Percentiles rank a stretch among this genome's conserved stretches.
These are phyloP conservation scores for Chalciporus piperatus DNA, from an alignment of 768 basidiomycete species.

Conservation along the genomic window DNA sequence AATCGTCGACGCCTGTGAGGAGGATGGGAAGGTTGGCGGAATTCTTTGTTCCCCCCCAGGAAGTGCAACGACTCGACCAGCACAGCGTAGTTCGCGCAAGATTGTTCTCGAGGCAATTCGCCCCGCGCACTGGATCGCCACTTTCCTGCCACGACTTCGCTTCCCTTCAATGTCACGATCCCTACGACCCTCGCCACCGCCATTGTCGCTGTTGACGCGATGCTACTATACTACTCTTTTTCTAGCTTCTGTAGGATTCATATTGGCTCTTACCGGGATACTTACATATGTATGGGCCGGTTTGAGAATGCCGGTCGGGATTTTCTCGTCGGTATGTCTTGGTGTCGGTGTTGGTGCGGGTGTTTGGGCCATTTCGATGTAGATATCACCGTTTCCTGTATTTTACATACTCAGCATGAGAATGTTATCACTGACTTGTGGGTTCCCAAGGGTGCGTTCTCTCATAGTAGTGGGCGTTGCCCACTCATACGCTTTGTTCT, in stretches of 20 bases:
- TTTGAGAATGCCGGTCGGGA: constrained; percentile 22
- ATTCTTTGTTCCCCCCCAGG: background rate
- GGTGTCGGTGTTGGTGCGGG: constrained; percentile 15
- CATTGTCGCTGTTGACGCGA: constrained; percentile 20
- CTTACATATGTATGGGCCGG: constrained; percentile 25
- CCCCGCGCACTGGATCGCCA: background rate
- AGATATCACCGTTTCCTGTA: background rate
- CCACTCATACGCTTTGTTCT: background rate
- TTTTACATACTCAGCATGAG: background rate
- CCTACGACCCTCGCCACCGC: constrained; percentile 3
- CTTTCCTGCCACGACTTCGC: background rate
- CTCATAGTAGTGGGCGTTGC: too few species aligned
- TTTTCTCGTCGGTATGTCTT: constrained; percentile 28
- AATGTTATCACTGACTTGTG: background rate
- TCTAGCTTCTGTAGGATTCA: constrained; percentile 24
- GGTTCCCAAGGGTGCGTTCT: too few species aligned
- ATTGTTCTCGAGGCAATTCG: constrained; percentile 17
- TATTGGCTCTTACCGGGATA: constrained; percentile 25
- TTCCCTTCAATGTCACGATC: background rate
- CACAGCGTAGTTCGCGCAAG: constrained; percentile 7
- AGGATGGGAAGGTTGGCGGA: constrained; percentile 14
- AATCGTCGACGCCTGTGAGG: constrained; percentile 18
- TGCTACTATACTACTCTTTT: constrained; percentile 28
- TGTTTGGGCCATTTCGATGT: constrained; percentile 27
- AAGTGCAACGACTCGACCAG: constrained; percentile 2